Evolutionary conservation across 345 rosid genomes (phyloP).

Genomic region (Linum lewisii): DNA sequence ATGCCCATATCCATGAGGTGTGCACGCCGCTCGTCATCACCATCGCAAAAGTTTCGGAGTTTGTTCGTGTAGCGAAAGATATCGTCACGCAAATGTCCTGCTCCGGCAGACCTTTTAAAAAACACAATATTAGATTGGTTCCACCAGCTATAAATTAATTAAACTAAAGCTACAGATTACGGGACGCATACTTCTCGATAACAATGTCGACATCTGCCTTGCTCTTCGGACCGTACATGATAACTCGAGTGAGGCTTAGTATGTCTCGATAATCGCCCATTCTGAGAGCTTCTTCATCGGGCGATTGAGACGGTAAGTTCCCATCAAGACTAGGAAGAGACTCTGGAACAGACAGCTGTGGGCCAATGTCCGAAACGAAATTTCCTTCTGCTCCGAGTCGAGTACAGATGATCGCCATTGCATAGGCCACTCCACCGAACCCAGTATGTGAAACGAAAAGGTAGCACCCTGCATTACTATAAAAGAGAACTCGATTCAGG

Average conservation of each 20-base stretch:
- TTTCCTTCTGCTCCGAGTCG: conserved; percentile 52
- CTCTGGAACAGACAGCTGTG: conserved; percentile 24
- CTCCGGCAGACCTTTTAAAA: conserved; percentile 66
- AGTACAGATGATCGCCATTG: conserved; percentile 81
- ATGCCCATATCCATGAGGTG: conserved; percentile 66
- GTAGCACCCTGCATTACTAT: conserved; percentile 62
- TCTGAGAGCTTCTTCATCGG: conserved; percentile 65
- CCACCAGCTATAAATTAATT: no score
- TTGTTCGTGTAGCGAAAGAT: conserved; percentile 60
- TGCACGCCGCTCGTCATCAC: conserved; percentile 56
- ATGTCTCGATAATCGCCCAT: conserved; percentile 98
- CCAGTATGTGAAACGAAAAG: conserved; percentile 90
- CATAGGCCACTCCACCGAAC: conserved; percentile 84
- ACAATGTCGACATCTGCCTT: conserved; percentile 73
- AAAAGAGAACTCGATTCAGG: conserved; percentile 4
- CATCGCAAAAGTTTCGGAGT: conserved; percentile 36
- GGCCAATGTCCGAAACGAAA: conserved; percentile 19
- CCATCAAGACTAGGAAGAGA: conserved; percentile 23
- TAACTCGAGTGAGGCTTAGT: conserved; percentile 89
- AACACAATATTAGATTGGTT: conserved; percentile 1
- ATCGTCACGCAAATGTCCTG: conserved; percentile 81
- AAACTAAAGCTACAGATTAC: neutral
- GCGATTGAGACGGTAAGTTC: conserved; percentile 33
- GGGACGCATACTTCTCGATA: conserved; percentile 49
- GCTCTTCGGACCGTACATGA: conserved; percentile 81